Evolutionary conservation across 2,329 filamentous ascomycete genomes (phyloP), one percentile per base, ranked within the genome.

Genomic region (Ophiostoma triangulosporum): DNA sequence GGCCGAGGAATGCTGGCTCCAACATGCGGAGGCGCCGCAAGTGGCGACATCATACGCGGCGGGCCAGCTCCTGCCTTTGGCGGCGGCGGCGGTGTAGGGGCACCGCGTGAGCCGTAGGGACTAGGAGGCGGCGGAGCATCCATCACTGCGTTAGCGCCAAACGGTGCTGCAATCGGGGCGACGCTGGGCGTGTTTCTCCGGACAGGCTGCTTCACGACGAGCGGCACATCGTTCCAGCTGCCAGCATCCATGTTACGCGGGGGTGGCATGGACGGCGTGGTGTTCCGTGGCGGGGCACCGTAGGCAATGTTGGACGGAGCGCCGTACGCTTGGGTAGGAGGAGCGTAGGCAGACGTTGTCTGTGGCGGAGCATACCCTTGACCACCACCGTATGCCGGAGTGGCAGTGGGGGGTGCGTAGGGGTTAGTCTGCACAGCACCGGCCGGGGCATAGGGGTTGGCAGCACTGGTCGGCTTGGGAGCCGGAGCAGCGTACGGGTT

Each of bases 211-310:
- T 91, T 88, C 46, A 80, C 76, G 46, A 97, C 86, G 62, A 95
- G 78, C 1, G 93, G 93, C 51, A 94, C 84, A 67, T 98, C 93
- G 61, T 98, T 98, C 93, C 93, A 98, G 61, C 86, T 85, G 27
- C 83, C 80, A 58, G 83, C 83, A 58, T 85, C 84, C 63, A 82
- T 83, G 81, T 54, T 73, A 63, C 86, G 80, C 17, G 87, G 80
- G 22, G 88, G 83, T 38, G 80, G 74, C 12, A 51, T 32, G 4
- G 78, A 75, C 15, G 83, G 77, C 33, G 80, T 82, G 26, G 78
- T 75, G 57, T 79, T 81, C 57, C 84, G 80, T 51, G 73, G 64
- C 14, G 66, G 63, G n/a, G 62, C 63, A 43, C 63, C 66, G 56
- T 67, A 66, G 11, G 26, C 43, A 29, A 61, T 52, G 40, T 50